Conservation (phyloP, 192 early-diverging fungal genomes). For the Geosiphon pyriformis region DNA sequence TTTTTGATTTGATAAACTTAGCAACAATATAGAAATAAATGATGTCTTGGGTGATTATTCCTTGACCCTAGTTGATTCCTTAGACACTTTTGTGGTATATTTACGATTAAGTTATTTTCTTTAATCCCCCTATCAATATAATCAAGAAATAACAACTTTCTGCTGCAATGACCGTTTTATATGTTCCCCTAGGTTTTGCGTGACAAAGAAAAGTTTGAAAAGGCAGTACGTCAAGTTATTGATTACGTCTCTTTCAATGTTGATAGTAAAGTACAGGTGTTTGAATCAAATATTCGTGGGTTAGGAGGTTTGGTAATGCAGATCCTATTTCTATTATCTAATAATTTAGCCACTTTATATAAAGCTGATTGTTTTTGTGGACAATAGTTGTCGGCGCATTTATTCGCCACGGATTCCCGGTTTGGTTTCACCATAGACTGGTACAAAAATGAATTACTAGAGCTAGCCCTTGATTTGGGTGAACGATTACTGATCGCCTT, state of each 20-base stretch:
- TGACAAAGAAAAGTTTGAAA: slow-evolving; percentile 58
- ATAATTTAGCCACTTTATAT: too few relatives aligned
- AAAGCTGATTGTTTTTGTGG: too few relatives aligned
- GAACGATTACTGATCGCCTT: slow-evolving; percentile 87
- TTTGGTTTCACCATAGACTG: slow-evolving; percentile 53
- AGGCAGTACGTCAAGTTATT: slow-evolving; percentile 57
- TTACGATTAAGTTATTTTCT: not conserved
- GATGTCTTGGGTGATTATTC: slow-evolving; percentile 95
- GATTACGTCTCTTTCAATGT: slow-evolving; percentile 69
- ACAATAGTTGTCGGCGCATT: slow-evolving; percentile 71
- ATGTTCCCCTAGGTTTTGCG: slow-evolving; percentile 48
- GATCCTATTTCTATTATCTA: too few relatives aligned
- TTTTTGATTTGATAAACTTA: not conserved
- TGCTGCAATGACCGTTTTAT: not conserved
- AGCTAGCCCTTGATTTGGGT: slow-evolving; percentile 73
- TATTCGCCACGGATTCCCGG: slow-evolving; percentile 66
- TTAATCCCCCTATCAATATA: too few relatives aligned
- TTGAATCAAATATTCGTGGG: slow-evolving; percentile 90
- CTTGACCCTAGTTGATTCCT: slow-evolving; percentile 86
- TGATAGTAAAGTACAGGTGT: slow-evolving; percentile 88
- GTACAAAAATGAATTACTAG: slow-evolving; percentile 78
- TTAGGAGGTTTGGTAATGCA: slow-evolving; percentile 71
- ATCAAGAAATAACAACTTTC: not conserved
- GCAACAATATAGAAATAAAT: slow-evolving; percentile 61
- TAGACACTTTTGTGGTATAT: slow-evolving; percentile 77